These are phyloP conservation scores for Monosporozyma siamensis DNA, from an alignment of 805 yeast genomes.

Conservation along the genomic window DNA sequence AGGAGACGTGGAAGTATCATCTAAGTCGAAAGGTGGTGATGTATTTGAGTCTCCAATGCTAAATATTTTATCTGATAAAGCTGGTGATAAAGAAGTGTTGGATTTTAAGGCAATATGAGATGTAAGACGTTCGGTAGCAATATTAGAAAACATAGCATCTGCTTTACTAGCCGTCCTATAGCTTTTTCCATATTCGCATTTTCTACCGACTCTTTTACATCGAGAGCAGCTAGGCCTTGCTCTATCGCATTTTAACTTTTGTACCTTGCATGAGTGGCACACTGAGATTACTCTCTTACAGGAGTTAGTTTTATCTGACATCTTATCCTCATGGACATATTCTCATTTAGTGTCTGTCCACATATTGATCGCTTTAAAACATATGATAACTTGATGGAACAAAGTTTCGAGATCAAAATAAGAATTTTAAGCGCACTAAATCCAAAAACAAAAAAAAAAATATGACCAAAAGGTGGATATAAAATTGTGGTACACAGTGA, in stretches of 20 bases:
- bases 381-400: no score
- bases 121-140: neutral
- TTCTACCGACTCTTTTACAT: conserved; percentile 7
- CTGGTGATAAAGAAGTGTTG: neutral
- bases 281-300: conserved; percentile 9
- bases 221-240: conserved; percentile 14
- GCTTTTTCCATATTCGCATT: conserved; percentile 17
- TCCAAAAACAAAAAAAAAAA: no score
- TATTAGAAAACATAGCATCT: neutral
- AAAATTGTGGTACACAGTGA: no score
- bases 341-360: no score
- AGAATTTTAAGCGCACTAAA: no score
- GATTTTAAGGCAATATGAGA: neutral
- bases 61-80: no score
- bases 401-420: no score
- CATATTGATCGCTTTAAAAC: no score
- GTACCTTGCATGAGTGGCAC: conserved; percentile 12
- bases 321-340: no score
- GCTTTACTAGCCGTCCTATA: neutral
- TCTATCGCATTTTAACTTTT: conserved; percentile 18
- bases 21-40: neutral
- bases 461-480: no score
- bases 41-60: neutral
- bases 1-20: no score
- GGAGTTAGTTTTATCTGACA: neutral